These are phyloP conservation scores for Saccharomycopsis fodiens DNA, from an alignment of 805 yeast genomes.

Conservation along the genomic window DNA sequence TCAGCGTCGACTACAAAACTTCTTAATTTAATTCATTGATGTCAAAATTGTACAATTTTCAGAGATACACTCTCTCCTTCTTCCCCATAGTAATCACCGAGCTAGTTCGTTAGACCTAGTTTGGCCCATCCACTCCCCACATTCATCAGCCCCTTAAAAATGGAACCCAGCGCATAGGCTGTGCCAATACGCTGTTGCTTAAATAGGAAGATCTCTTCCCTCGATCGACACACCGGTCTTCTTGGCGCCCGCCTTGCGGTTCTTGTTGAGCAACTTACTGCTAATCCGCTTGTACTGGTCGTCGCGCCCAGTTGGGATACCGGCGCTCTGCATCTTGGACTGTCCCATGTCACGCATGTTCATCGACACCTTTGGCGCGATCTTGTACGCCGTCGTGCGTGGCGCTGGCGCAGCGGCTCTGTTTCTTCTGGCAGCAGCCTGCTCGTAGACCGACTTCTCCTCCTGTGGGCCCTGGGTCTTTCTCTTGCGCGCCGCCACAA, in stretches of 20 bases:
- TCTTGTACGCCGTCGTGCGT: slow-evolving; percentile 77
- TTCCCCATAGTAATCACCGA: too few relatives aligned
- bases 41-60: too few relatives aligned
- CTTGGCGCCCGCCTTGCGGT: slow-evolving; percentile 34
- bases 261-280: slow-evolving; percentile 42
- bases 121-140: too few relatives aligned
- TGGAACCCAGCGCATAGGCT: too few relatives aligned
- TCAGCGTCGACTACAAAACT: too few relatives aligned
- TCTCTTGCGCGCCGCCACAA: slow-evolving; percentile 22
- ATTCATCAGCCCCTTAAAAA: too few relatives aligned
- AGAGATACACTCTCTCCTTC: too few relatives aligned
- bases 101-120: too few relatives aligned
- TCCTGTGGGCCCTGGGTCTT: slow-evolving; percentile 25
- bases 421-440: slow-evolving; percentile 83
- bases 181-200: too few relatives aligned
- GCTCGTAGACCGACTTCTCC: slow-evolving; percentile 67
- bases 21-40: too few relatives aligned
- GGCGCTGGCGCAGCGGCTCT: slow-evolving; percentile 96
- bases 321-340: slow-evolving; percentile 32
- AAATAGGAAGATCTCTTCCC: slow-evolving; percentile 41
- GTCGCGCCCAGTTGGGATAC: slow-evolving; percentile 52
- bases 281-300: slow-evolving; percentile 78
- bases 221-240: slow-evolving; percentile 78
- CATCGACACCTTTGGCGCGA: slow-evolving; percentile 76
- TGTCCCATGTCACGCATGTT: slow-evolving; percentile 33